Base-by-base conservation (phyloP, 352 stramenopile species). In the Aphanomyces astaci region DNA sequence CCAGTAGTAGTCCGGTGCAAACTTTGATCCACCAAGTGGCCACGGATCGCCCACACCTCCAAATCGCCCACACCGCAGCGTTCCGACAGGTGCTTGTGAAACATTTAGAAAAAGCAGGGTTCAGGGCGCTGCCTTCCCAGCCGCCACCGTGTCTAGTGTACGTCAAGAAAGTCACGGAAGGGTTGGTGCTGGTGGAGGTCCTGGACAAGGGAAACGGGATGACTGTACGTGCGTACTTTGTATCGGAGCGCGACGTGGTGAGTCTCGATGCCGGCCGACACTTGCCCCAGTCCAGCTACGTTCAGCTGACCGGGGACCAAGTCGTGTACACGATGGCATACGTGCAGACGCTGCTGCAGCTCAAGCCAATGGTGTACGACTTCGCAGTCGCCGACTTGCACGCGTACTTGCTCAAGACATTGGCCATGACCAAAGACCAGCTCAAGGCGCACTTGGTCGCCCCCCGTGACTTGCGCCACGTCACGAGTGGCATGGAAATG, bases 221-320 rank as follows among this genome's bases (percentile, higher is more conserved):
- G 32, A 25, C 43, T 13, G 30, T 68, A 0, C 32, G 62, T 0
- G 62, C 62, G 31, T 32, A 39, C 24, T 68, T 68, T 51, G 62
- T 68, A 24, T 68, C 62, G 62, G 62, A 68, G 51, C 62, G 62
- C 33, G 62, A 68, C 36, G 62, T 68, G 15, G 62, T 68, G 25
- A 68, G 62, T 33, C 27, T 68, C 5, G 62, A 68, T 27, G 62
- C 62, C 7, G 62, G 62, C 1, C 62, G 62, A 9, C 62, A 68
- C 25, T 24, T 68, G 22, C 62, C 62, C 22, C 62, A 68, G 39
- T 62, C 62, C 24, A 68, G 62, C 27, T 40, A 56, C 27, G 39
- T 32, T 2, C 7, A 28, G 3, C n/a, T 68, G 31, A 52, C 43
- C 9, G 39, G 62, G 17, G 30, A 60, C 25, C 39, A 68, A 22